phyloP scores from a whole-genome alignment of 495 filamentous ascomycete genomes.

The Podospora pseudocomata region DNA sequence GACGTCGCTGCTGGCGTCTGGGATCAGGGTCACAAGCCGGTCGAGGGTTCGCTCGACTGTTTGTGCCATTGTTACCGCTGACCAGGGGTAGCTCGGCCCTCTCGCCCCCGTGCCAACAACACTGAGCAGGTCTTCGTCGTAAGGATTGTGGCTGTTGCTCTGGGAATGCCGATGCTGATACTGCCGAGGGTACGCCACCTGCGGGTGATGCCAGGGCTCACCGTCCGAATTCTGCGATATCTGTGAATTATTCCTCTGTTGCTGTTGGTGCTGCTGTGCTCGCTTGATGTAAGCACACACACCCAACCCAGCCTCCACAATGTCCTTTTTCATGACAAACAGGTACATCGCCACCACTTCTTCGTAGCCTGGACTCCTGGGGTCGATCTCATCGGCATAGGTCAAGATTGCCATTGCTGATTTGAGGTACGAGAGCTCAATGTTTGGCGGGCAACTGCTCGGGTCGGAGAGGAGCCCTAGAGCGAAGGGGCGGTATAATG shows the following conservation, averaged over 20 bases:
- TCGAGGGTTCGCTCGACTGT: slow-evolving; percentile 4
- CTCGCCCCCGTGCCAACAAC: background rate
- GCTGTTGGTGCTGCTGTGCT: background rate
- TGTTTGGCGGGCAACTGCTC: slow-evolving; percentile 30
- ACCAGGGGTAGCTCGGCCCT: background rate
- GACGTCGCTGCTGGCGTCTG: slow-evolving; percentile 1
- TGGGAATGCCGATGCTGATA: background rate
- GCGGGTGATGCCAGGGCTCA: background rate
- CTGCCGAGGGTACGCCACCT: background rate
- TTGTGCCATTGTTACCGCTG: background rate
- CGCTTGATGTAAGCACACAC: slow-evolving; percentile 38
- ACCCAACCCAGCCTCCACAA: slow-evolving; percentile 36
- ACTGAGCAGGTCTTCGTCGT: background rate
- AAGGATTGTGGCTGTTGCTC: background rate
- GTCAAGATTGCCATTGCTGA: slow-evolving; percentile 38
- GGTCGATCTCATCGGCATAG: slow-evolving; percentile 38
- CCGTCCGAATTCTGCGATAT: background rate
- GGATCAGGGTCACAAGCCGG: background rate
- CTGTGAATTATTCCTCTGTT: background rate
- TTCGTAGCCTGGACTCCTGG: slow-evolving; percentile 26
- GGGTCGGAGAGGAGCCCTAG: slow-evolving; percentile 19
- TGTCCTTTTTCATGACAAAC: slow-evolving; percentile 34
- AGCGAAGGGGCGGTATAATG: slow-evolving; percentile 41
- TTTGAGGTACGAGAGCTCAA: slow-evolving; percentile 35
- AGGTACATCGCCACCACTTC: slow-evolving; percentile 35